Evolutionary conservation across 2,329 filamentous ascomycete species (phyloP), one percentile per base, ranked within the genome.

Genomic region (Scytalidium sp.): DNA sequence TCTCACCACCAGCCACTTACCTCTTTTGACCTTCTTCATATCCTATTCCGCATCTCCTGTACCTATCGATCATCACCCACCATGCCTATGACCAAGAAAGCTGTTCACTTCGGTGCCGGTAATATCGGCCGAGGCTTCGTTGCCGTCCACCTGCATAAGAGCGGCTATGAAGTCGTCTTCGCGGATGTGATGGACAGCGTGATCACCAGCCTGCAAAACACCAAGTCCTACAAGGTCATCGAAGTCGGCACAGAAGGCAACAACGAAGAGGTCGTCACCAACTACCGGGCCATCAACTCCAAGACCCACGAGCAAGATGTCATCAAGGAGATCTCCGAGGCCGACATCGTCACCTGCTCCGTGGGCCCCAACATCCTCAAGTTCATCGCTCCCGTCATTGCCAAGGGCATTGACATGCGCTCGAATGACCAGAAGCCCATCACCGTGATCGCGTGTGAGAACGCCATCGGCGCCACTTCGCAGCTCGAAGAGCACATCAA

Each of bases 231-330:
- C 80, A 85, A 87, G 56, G 93, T 99, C 67, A 95, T 93, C 52
- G 92, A 97, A 74, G 90, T 97, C 61, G 91, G 91, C 58, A 79
- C 84, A 45, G 87, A 95, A 52, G 91, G 89, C 60, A 91, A 91
- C 63, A 81, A 79, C 50, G 84, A 84, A 63, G 91, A 88, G 72
- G 87, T 76, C 62, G 96, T 99, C 73, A 88, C 88, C 71, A 94
- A 97, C 76, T 97, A 96, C 79, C 89, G 90, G 47, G 94, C 94
- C 71, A 88, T 97, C 80, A 97, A 97, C 83, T 95, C 90, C 60
- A 91, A 88, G 74, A 84, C 86, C 57, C 78, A 96, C 67, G 87
- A 95, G 74, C 78, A 79, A 47, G 85, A 93, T 49, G 83, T 96
- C 49, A 73, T 97, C 59, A 72, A 93, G 43, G 90, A 94, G 75